Conservation (phyloP, 352 stramenopile genomes). For the Pythium grandisporangium region DNA sequence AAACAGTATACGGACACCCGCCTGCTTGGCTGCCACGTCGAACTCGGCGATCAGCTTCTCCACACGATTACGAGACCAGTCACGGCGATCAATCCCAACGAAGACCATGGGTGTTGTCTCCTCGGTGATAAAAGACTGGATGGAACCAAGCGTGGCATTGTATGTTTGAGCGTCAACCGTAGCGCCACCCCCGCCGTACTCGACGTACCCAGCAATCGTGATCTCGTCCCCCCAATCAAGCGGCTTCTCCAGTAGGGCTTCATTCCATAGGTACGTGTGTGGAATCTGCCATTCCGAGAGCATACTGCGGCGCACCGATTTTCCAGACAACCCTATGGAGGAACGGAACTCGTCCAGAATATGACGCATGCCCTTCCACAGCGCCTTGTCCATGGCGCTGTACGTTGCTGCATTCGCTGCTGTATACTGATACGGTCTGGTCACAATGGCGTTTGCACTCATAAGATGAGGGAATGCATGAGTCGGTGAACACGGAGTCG, state of each 20-base stretch:
- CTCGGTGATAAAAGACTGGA: constrained; percentile 20
- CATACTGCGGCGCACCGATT: constrained; percentile 22
- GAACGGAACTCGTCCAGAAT: constrained; percentile 51
- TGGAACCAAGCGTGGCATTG: constrained; percentile 1
- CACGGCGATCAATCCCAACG: constrained; percentile 36
- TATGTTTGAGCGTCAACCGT: constrained; percentile 6
- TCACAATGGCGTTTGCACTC: constrained; percentile 16
- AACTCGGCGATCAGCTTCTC: constrained; percentile 31
- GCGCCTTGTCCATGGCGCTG: constrained; percentile 33
- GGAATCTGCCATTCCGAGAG: constrained; percentile 41
- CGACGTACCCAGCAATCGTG: constrained; percentile 39
- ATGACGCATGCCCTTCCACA: constrained; percentile 35
- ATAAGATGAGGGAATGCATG: constrained; percentile 51
- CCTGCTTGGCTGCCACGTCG: constrained; percentile 24
- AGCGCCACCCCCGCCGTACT: constrained; percentile 6
- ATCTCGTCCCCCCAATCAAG: constrained; percentile 55
- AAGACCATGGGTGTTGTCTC: constrained; percentile 23
- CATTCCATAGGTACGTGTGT: constrained; percentile 72
- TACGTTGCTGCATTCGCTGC: constrained; percentile 42
- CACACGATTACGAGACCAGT: constrained; percentile 29
- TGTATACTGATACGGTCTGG: constrained; percentile 32
- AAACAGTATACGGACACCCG: constrained; percentile 44
- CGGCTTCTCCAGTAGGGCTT: constrained; percentile 39
- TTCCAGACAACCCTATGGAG: constrained; percentile 35
- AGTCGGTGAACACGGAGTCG: constrained; percentile 38